Base-by-base conservation (phyloP, 2,329 filamentous ascomycete genomes). In the Fusarium illudens region DNA sequence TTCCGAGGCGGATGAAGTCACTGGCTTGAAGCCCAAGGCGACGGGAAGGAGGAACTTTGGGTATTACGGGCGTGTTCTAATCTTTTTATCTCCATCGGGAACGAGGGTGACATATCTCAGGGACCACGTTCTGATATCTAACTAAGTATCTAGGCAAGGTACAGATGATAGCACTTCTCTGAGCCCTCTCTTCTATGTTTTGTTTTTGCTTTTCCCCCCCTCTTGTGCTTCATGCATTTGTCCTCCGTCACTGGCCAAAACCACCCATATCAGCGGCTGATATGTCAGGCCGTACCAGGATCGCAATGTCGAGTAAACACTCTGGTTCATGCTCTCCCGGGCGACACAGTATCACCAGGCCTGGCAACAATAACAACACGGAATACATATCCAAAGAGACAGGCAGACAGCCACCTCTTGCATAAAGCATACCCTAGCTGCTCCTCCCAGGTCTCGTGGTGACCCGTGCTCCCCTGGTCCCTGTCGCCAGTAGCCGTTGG, bases 1-100 rank as follows among this genome's bases (percentile, higher is more conserved):
- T 62, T 37, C 48, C 60, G 64, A 55, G 65, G 65, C 32, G 11
- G 20, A 58, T 64, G 55, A 60, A 65, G 52, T 65, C 58, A 67
- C 55, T 25, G 37, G 37, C 19, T 55, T 29, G 46, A 55, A 37
- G 51, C 36, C 36, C 11, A 42, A n/a, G n/a, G n/a, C n/a, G n/a
- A 30, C 25, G 15, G 15, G 32, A 3, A 51, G 32, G 32, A 32
- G 36, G 20, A 29, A 32, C 37, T 32, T 25, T 19, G 36, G 19
- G 25, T 22, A 36, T 20, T 6, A 39, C 50, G 51, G 51, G 51
- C 51, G 51, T 20, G 34, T 34, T 34, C 22, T 52, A 22, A 36
- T 53, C 34, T 53, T 53, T 52, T 53, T 53, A 53, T 53, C 50
- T 27, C 25, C 17, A 12, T 30, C 25, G n/a, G 25, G 49, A n/a